Evolutionary conservation across 257 asterid genomes (phyloP).

Genomic region (Nicotiana undulata): DNA sequence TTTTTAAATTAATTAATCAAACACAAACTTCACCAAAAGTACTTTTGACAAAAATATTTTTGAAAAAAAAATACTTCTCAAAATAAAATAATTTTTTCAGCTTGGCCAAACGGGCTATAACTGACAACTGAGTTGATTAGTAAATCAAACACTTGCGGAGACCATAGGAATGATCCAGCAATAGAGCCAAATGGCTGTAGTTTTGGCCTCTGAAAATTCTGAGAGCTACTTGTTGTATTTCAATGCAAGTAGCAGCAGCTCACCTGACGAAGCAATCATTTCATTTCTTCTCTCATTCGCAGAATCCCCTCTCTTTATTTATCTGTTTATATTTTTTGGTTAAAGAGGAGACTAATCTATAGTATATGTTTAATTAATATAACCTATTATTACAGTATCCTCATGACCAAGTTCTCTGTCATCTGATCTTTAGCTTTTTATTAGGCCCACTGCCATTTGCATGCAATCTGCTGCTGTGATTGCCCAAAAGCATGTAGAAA

Average conservation of each 20-base stretch:
- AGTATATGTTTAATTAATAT: too few species aligned
- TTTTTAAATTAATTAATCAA: too few species aligned
- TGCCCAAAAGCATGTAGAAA: not conserved
- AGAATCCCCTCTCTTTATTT: not conserved
- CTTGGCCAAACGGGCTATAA: too few species aligned
- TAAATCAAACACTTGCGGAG: not conserved
- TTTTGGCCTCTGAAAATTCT: not conserved
- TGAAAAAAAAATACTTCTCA: too few species aligned
- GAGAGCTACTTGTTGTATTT: conserved; percentile 8
- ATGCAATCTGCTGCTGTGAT: not conserved
- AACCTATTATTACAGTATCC: too few species aligned
- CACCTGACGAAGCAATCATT: conserved; percentile 8
- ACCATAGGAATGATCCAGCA: not conserved
- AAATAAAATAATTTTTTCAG: too few species aligned
- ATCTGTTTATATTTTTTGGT: too few species aligned
- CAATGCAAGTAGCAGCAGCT: conserved; percentile 11
- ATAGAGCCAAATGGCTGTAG: not conserved
- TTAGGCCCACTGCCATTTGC: not conserved
- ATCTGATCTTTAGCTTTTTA: not conserved
- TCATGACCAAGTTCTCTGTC: not conserved
- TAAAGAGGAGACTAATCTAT: too few species aligned
- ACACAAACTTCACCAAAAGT: too few species aligned
- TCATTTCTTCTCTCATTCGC: not conserved
- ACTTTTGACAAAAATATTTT: too few species aligned
- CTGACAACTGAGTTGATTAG: not conserved